Percentiles rank a stretch among this genome's conserved stretches.
Evolutionary conservation across 352 stramenopile species (phyloP).

Genomic region (Salisapilia sapeloensis): DNA sequence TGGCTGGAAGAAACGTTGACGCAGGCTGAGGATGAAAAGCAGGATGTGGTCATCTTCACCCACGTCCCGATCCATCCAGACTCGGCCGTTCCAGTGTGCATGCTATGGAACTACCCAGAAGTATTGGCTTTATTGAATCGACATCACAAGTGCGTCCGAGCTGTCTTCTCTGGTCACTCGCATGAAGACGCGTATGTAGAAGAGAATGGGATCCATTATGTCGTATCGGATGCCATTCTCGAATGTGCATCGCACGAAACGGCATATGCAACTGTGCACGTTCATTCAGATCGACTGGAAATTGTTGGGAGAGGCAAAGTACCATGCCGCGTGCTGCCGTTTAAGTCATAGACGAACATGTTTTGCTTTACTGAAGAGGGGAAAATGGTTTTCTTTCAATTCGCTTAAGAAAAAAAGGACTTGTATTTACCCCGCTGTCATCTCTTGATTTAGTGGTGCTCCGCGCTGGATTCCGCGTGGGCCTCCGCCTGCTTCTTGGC

Average conservation of each 20-base stretch:
- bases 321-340: constrained; percentile 27
- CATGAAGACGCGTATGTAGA: constrained; percentile 38
- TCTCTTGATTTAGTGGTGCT: background rate
- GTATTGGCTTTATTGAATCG: constrained; percentile 26
- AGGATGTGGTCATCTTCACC: constrained; percentile 58
- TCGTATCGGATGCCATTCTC: constrained; percentile 49
- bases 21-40: constrained; percentile 5
- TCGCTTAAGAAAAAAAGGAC: constrained; percentile 3
- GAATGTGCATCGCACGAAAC: constrained; percentile 40
- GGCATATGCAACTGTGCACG: constrained; percentile 38
- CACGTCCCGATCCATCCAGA: constrained; percentile 48
- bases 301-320: constrained; percentile 45
- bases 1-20: constrained; percentile 29
- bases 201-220: constrained; percentile 34
- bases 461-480: constrained; percentile 1
- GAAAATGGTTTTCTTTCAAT: constrained; percentile 7
- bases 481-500: too few relatives aligned
- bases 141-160: constrained; percentile 21
- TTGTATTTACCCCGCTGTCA: background rate
- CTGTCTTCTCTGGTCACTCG: constrained; percentile 53
- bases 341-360: constrained; percentile 5
- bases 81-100: constrained; percentile 13
- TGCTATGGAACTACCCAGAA: constrained; percentile 72
- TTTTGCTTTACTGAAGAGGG: too few relatives aligned
- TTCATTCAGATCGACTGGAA: constrained; percentile 29